A percentile compares a stretch with the other conserved stretches of the same genome.
phyloP scores from a whole-genome alignment of 495 filamentous ascomycete genomes.

The Amniculicola lignicola region DNA sequence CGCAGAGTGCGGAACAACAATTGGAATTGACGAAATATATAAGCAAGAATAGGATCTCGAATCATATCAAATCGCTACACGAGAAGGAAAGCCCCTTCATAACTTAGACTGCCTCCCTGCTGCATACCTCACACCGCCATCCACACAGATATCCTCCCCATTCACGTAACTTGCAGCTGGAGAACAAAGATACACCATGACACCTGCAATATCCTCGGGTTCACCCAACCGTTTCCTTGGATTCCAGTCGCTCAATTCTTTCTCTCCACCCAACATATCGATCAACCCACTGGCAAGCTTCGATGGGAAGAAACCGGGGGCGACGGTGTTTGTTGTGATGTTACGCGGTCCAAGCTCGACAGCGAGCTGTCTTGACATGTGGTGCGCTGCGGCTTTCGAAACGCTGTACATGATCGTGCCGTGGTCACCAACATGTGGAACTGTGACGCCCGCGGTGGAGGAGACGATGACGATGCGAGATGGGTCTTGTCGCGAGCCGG shows the following conservation, averaged over 20 bases:
- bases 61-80: no score
- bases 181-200: constrained; percentile 43
- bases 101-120: constrained; percentile 27
- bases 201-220: constrained; percentile 46
- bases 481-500: constrained; percentile 40
- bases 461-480: constrained; percentile 43
- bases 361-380: constrained; percentile 43
- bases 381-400: constrained; percentile 47
- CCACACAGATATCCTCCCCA: constrained; percentile 39
- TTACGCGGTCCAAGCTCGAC: constrained; percentile 45
- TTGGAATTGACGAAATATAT: no score
- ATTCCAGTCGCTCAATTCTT: constrained; percentile 37
- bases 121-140: constrained; percentile 33
- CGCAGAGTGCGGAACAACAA: no score
- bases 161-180: constrained; percentile 41
- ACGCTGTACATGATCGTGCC: constrained; percentile 48
- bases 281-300: constrained; percentile 47
- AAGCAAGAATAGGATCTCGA: no score
- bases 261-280: constrained; percentile 41
- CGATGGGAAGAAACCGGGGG: constrained; percentile 47
- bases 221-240: constrained; percentile 41
- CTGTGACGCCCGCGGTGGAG: constrained; percentile 42
- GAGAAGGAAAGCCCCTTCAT: neutral
- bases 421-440: constrained; percentile 44
- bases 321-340: constrained; percentile 46